These are phyloP conservation scores for Otatea glauca DNA, from an alignment of 176 grass and related monocot species.

Conservation along the genomic window DNA sequence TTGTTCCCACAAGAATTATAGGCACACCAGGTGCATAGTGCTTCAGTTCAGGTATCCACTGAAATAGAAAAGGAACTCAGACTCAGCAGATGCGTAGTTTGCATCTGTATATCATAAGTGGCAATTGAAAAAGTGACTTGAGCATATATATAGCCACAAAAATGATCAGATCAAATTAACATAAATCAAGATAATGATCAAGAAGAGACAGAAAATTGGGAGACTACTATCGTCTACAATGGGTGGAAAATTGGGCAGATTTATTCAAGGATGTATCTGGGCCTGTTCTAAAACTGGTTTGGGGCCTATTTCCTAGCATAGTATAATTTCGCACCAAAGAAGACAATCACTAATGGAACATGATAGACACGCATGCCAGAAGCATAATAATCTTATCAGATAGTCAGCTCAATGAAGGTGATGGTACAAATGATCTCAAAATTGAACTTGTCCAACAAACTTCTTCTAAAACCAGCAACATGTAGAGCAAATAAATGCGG, in stretches of 20 bases:
- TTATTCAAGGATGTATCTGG: neutral
- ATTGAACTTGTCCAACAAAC: slow-evolving; percentile 8
- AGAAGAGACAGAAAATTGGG: slow-evolving; percentile 11
- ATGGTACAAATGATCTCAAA: neutral
- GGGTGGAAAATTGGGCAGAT: neutral
- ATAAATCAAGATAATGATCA: neutral
- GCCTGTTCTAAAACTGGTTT: neutral
- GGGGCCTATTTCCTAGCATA: neutral
- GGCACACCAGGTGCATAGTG: slow-evolving; percentile 83
- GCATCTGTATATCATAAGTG: neutral
- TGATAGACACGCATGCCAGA: slow-evolving; percentile 14
- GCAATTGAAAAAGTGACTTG: neutral
- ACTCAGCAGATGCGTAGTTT: slow-evolving; percentile 6
- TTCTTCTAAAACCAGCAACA: neutral
- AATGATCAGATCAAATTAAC: slow-evolving; percentile 1
- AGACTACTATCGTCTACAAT: neutral
- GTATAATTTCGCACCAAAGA: slow-evolving; percentile 4
- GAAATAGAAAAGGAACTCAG: slow-evolving; percentile 51
- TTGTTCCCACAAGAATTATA: slow-evolving; percentile 77
- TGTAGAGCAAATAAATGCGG: neutral
- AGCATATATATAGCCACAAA: neutral
- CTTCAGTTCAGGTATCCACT: slow-evolving; percentile 87
- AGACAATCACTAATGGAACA: neutral
- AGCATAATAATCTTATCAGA: slow-evolving; percentile 2
- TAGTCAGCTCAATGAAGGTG: neutral